These are phyloP conservation scores for Russula foetens DNA, from an alignment of 768 basidiomycete genomes.

Conservation along the genomic window DNA sequence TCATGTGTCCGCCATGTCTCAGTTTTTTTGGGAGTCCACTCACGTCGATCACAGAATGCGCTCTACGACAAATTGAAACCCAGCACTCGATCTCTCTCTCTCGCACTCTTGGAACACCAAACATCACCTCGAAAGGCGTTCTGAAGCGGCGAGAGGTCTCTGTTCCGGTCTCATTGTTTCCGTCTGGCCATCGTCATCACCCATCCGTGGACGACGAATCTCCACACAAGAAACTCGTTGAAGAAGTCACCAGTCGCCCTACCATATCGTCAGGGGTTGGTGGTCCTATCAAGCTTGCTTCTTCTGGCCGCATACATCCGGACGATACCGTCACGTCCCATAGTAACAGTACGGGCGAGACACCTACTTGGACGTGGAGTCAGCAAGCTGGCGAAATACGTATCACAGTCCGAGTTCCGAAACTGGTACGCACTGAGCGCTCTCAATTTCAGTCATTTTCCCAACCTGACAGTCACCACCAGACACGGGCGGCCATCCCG, in stretches of 20 bases:
- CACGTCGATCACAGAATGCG: slow-evolving; percentile 43
- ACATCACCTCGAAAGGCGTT: slow-evolving; percentile 71
- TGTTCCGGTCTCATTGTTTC: slow-evolving; percentile 41
- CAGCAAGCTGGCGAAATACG: slow-evolving; percentile 35
- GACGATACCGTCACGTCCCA: background rate
- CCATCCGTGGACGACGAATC: background rate
- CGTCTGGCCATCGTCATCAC: slow-evolving; percentile 22
- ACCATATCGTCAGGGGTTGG: slow-evolving; percentile 33
- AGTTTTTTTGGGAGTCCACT: background rate
- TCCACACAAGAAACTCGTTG: slow-evolving; percentile 37
- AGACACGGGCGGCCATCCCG: slow-evolving; percentile 42
- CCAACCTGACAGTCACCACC: slow-evolving; percentile 22
- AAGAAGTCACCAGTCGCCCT: slow-evolving; percentile 29
- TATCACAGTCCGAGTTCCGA: slow-evolving; percentile 47
- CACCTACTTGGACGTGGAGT: slow-evolving; percentile 48
- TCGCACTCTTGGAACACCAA: slow-evolving; percentile 62
- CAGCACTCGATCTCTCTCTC: slow-evolving; percentile 55
- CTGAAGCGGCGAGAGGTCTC: slow-evolving; percentile 47
- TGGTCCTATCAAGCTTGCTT: slow-evolving; percentile 23
- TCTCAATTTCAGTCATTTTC: background rate
- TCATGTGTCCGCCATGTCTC: background rate
- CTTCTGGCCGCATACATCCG: background rate
- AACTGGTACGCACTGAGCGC: slow-evolving; percentile 40
- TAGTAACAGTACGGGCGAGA: slow-evolving; percentile 5
- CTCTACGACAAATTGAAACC: slow-evolving; percentile 57